phyloP scores from a whole-genome alignment of 1,139 yeast species.

The Taphrina flavorubra region DNA sequence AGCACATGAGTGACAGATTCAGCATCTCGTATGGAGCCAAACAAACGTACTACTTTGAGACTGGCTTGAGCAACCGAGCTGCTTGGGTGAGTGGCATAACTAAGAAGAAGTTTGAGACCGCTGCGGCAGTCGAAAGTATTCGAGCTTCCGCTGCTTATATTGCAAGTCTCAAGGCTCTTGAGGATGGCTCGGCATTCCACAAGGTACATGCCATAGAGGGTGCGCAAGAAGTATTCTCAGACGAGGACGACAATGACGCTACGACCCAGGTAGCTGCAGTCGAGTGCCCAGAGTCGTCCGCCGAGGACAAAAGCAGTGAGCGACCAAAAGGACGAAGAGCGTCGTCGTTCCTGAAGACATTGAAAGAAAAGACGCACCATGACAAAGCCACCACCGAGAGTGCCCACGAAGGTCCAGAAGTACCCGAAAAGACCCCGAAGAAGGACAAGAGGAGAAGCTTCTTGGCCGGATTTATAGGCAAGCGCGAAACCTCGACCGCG shows the following conservation, averaged over 20 bases:
- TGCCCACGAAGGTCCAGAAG: not conserved
- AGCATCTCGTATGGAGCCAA: slow-evolving; percentile 16
- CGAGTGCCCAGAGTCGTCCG: slow-evolving; percentile 7
- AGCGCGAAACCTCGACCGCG: not conserved
- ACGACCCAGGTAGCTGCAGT: not conserved
- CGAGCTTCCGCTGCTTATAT: slow-evolving; percentile 12
- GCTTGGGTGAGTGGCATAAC: slow-evolving; percentile 25
- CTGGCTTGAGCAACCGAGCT: slow-evolving; percentile 6
- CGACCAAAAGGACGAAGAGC: slow-evolving; percentile 1
- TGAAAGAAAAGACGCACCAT: slow-evolving; percentile 5
- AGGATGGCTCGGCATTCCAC: slow-evolving; percentile 29
- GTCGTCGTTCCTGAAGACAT: slow-evolving; percentile 1
- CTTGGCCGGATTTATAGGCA: slow-evolving; percentile 1
- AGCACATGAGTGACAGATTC: slow-evolving; percentile 11
- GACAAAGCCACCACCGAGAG: not conserved
- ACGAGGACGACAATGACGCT: slow-evolving; percentile 17
- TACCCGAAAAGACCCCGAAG: slow-evolving; percentile 14
- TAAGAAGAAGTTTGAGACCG: slow-evolving; percentile 10
- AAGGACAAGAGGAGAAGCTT: slow-evolving; percentile 33
- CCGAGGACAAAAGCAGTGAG: slow-evolving; percentile 3
- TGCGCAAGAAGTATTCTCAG: slow-evolving; percentile 23
- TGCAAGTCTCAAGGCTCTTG: slow-evolving; percentile 16
- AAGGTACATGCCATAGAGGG: slow-evolving; percentile 5
- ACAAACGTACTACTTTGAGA: slow-evolving; percentile 16
- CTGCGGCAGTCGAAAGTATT: not conserved